phyloP scores from a whole-genome alignment of 2,329 filamentous ascomycete species.

The Ophiostoma himal-ulmi region DNA sequence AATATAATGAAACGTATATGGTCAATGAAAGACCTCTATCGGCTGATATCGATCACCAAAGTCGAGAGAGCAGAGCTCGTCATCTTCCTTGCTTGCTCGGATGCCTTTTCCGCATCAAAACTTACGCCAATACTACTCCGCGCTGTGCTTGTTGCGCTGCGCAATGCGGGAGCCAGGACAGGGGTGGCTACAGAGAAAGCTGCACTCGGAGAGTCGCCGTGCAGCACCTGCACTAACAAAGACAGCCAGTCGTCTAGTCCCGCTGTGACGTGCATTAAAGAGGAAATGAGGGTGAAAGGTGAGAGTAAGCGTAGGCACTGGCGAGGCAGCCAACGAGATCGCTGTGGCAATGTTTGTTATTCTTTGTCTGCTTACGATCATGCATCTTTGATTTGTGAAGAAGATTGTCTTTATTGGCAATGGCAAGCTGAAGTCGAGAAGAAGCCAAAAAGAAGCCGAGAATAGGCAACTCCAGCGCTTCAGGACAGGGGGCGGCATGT shows the following conservation, averaged over 20 bases:
- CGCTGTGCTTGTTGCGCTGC: background rate
- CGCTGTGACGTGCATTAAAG: conserved; percentile 1
- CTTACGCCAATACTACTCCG: background rate
- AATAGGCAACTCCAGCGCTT: background rate
- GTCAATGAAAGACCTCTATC: background rate
- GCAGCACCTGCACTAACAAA: background rate
- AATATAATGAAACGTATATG: too few species aligned
- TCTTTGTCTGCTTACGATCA: background rate
- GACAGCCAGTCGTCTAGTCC: background rate
- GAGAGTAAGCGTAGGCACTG: background rate
- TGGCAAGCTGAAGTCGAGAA: background rate
- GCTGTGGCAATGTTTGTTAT: background rate
- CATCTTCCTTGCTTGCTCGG: background rate
- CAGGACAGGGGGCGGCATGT: background rate
- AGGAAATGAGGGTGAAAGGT: background rate
- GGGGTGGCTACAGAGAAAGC: background rate
- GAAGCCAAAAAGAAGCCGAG: too few species aligned
- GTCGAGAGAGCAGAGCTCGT: background rate
- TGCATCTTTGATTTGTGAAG: background rate
- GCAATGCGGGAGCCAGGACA: background rate
- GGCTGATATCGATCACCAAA: background rate
- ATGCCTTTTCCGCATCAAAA: background rate
- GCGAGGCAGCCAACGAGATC: background rate
- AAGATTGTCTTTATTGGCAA: background rate
- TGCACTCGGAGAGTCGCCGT: too few species aligned